Conservation (phyloP, 805 yeast genomes). For the Candida vaughaniae region DNA sequence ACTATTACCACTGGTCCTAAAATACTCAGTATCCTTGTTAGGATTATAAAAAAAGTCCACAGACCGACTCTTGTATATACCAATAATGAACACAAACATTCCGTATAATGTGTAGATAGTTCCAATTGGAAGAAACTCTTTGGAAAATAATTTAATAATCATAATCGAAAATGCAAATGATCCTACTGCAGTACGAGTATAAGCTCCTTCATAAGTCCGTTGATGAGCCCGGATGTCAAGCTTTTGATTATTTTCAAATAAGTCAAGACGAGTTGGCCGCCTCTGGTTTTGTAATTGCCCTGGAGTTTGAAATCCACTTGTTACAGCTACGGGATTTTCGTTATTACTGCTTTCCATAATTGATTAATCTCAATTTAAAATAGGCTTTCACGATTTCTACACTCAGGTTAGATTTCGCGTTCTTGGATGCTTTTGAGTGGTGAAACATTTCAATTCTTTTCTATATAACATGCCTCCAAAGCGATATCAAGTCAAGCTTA, state of each 20-base stretch:
- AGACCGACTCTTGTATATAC: constrained; percentile 34
- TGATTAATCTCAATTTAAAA: too few relatives aligned
- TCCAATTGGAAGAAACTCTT: constrained; percentile 66
- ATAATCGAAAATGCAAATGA: constrained; percentile 64
- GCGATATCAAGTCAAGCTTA: constrained; percentile 33
- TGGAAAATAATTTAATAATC: constrained; percentile 61
- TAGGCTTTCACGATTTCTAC: too few relatives aligned
- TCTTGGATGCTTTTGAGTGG: too few relatives aligned
- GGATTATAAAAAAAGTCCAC: constrained; percentile 40
- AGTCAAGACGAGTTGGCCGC: constrained; percentile 33
- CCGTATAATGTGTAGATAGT: constrained; percentile 66
- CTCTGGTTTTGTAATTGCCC: constrained; percentile 13
- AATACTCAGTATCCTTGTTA: constrained; percentile 40
- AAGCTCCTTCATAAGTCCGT: constrained; percentile 83
- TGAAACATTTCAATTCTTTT: not conserved
- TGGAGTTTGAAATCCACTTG: not conserved
- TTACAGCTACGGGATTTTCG: too few relatives aligned
- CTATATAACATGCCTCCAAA: constrained; percentile 18
- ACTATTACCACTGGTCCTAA: constrained; percentile 59
- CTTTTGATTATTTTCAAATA: constrained; percentile 40
- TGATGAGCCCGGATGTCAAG: constrained; percentile 68
- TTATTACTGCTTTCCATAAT: too few relatives aligned
- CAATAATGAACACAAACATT: constrained; percentile 36
- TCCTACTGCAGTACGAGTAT: constrained; percentile 69
- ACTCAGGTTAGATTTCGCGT: too few relatives aligned